A percentile compares a stretch with the other conserved stretches of the same genome.
These are phyloP conservation scores for Silene uniflora DNA, from an alignment of 148 eudicot species.

Conservation along the genomic window DNA sequence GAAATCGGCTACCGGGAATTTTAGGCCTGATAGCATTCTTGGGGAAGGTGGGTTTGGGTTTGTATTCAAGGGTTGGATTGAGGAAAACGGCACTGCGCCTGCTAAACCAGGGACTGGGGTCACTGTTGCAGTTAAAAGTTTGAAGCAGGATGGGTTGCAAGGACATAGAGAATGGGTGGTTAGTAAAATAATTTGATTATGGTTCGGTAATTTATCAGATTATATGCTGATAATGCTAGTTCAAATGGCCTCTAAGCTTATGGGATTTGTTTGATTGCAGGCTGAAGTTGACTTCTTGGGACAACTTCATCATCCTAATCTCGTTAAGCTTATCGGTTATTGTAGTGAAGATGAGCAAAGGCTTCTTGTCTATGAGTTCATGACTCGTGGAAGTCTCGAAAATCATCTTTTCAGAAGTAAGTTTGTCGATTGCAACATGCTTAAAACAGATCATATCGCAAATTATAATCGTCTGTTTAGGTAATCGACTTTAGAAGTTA, in stretches of 20 bases:
- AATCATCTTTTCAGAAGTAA: slow-evolving; percentile 96
- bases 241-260: neutral
- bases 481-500: neutral
- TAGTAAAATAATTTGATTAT: slow-evolving; percentile 36
- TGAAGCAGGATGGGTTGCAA: slow-evolving; percentile 93
- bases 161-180: slow-evolving; percentile 99
- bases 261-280: slow-evolving; percentile 38
- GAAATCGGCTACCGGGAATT: slow-evolving; percentile 91
- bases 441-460: neutral
- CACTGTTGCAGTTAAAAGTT: slow-evolving; percentile 92
- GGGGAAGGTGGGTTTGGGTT: slow-evolving; percentile 98
- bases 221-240: slow-evolving; percentile 17
- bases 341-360: slow-evolving; percentile 94
- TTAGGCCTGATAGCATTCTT: slow-evolving; percentile 93
- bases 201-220: slow-evolving; percentile 9
- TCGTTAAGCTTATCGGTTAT: slow-evolving; percentile 90
- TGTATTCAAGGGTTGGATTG: slow-evolving; percentile 97
- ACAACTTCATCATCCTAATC: slow-evolving; percentile 94
- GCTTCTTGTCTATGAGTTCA: slow-evolving; percentile 90
- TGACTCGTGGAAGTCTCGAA: slow-evolving; percentile 99
- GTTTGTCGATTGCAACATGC: slow-evolving; percentile 15
- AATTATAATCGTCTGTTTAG: slow-evolving; percentile 8
- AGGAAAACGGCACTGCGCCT: slow-evolving; percentile 82
- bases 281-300: slow-evolving; percentile 97
- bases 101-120: slow-evolving; percentile 92